phyloP scores from a whole-genome alignment of 345 rosid species.

The Raphanus raphanistrum region DNA sequence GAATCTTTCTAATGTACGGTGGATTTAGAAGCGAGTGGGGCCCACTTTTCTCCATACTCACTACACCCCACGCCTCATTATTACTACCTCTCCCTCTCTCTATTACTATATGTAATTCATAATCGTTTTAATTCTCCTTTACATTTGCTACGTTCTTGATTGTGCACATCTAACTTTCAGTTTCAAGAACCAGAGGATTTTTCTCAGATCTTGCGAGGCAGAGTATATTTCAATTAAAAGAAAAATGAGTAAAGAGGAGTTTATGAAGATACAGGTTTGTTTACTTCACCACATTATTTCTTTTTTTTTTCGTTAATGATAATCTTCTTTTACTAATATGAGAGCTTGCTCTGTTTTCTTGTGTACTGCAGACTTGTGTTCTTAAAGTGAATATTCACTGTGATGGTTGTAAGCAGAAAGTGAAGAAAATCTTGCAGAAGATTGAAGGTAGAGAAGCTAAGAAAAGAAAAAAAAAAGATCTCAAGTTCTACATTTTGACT shows the following conservation, averaged over 20 bases:
- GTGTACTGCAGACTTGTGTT: constrained; percentile 94
- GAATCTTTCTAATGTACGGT: constrained; percentile 48
- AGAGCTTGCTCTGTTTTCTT: constrained; percentile 34
- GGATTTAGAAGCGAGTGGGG: constrained; percentile 15
- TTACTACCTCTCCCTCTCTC: constrained; percentile 14
- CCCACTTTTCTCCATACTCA: constrained; percentile 24
- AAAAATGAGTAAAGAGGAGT: constrained; percentile 96
- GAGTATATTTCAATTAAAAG: background rate
- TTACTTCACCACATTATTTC: constrained; percentile 8
- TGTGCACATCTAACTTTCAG: constrained; percentile 13
- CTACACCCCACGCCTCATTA: constrained; percentile 37
- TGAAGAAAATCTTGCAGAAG: constrained; percentile 89
- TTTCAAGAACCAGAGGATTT: constrained; percentile 23
- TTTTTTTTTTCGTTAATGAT: background rate
- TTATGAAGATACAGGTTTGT: constrained; percentile 94
- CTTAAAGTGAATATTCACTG: constrained; percentile 96
- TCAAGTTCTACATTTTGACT: constrained; percentile 3
- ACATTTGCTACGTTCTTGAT: constrained; percentile 10
- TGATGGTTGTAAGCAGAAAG: constrained; percentile 90
- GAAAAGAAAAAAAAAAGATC: background rate
- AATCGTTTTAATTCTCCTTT: background rate
- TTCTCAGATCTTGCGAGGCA: constrained; percentile 52
- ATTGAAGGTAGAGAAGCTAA: constrained; percentile 62
- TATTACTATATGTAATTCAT: background rate
- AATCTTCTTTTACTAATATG: constrained; percentile 5